Evolutionary conservation across 1,284 basidiomycete species (phyloP), one percentile per base, ranked within the genome.

Genomic region (Cryptococcus sp.): DNA sequence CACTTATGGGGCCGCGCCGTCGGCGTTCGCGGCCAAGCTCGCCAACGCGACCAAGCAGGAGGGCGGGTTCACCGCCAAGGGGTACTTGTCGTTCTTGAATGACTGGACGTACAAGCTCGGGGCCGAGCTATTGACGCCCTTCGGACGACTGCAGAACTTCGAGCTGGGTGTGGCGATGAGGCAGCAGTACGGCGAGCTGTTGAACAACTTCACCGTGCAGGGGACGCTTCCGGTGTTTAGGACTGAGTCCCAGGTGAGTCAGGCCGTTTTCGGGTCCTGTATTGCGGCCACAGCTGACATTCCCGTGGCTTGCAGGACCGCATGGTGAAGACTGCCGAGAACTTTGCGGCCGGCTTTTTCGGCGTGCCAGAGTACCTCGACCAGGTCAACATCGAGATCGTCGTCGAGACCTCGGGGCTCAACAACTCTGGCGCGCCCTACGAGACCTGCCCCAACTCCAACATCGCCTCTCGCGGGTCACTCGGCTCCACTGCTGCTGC

Each of bases 281-380:
- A 33, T 33, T 9, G 35, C 37, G 50, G 33, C 21, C 20, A 18
- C 21, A 36, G 43, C 51, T 52, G 43, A 51, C 36, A 91, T n/a
- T n/a, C n/a, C 87, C 33, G 21, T 23, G 43, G 9, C 49, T 49
- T 3, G 7, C 86, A 91, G 83, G 84, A 91, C 71, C 86, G 89
- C 28, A 91, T 91, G 88, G 81, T 88, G 24, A 80, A 86, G 33
- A 91, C 89, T 6, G 88, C 88, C 45, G 73, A 87, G 60, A 91
- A 92, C 73, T 91, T 92, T 67, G 89, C 88, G 2, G 79, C 89
- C 43, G 90, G 89, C 0, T 91, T 93, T 81, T 93, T 92, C 68
- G 89, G 89, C 0, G 86, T 87, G 62, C 89, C 91, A 12, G 85
- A 91, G 71, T 92, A 90, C 67, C 82, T 88, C 51, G 85, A 89